Conservation (phyloP, 2,329 filamentous ascomycete genomes). For the Immersiporthe knoxdaviesiana region DNA sequence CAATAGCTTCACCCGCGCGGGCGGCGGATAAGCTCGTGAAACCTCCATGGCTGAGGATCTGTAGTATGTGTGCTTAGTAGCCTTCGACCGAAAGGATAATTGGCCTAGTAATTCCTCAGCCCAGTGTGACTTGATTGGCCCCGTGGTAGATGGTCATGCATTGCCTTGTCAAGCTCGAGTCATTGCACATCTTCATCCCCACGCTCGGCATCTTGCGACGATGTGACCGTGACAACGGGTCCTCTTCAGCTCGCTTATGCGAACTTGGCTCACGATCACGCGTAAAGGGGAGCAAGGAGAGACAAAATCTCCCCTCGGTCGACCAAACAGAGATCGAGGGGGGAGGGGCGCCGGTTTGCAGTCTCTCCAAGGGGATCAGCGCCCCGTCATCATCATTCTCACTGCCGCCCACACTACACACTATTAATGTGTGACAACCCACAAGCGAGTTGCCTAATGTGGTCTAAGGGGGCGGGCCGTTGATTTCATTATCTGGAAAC, state of each 20-base stretch:
- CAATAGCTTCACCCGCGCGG: background rate
- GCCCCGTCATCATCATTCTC: background rate
- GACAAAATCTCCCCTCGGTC: background rate
- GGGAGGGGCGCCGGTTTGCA: background rate
- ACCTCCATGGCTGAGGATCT: background rate
- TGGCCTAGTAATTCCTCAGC: background rate
- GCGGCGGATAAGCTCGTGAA: background rate
- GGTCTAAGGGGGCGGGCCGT: background rate
- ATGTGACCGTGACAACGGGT: constrained; percentile 1
- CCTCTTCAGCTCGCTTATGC: background rate
- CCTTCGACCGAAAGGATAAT: background rate
- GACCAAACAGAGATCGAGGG: constrained; percentile 2
- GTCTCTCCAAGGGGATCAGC: too few relatives aligned
- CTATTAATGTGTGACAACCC: background rate
- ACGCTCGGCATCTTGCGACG: background rate
- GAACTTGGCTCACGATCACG: background rate
- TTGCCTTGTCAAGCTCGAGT: background rate
- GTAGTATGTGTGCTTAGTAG: too few relatives aligned
- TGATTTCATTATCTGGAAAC: background rate
- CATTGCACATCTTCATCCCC: background rate
- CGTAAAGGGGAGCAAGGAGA: too few relatives aligned
- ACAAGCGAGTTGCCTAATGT: constrained; percentile 1
- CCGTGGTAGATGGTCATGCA: background rate
- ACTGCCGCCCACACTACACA: background rate
- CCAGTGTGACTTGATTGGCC: background rate